Evolutionary conservation across 2,329 filamentous ascomycete species (phyloP), one percentile per base, ranked within the genome.

Genomic region (Aspergillus sp.): DNA sequence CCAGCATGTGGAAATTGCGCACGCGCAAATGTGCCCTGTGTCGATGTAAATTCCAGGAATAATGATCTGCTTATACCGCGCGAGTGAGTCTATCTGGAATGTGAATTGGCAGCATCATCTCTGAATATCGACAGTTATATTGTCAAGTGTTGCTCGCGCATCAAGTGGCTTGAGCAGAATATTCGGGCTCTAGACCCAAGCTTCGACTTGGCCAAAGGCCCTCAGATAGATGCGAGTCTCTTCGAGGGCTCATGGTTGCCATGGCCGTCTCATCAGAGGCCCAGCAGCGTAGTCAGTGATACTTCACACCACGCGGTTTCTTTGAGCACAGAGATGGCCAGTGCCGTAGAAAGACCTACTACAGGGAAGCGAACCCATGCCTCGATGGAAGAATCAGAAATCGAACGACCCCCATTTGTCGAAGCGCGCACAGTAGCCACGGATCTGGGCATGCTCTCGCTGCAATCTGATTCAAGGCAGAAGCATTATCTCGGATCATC

Each of bases 41-140:
- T 71, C 1, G 67, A 72, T 44, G 67, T 71, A 1, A 67, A 71
- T 48, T 59, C 60, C 13, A 66, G 64, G 27, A 68, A 70, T 46
- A 64, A 62, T 4, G 56, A 62, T 2, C 27, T 66, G 15, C 55
- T 59, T 3, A 63, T 71, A 6, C 62, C 66, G 5, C 61, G 68
- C 43, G 66, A 69, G 62, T 66, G 50, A 57, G 57, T 46, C 6
- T 13, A 19, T 19, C 5, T 15, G 13, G 3, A 15, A 15, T 15
- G 5, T 15, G 38, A 44, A 10, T 25, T 41, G 22, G n/a, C 20
- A 15, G 44, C 19, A 25, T 44, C 7, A 33, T 20, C 30, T 27
- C 41, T 12, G 20, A 33, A 3, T 37, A 17, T 4, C 4, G 9
- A 7, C 37, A 51, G 56, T 48, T 61, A 61, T 43, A 43, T 53